Evolutionary conservation across 345 rosid species (phyloP).

Genomic region (Iberis pinnata): DNA sequence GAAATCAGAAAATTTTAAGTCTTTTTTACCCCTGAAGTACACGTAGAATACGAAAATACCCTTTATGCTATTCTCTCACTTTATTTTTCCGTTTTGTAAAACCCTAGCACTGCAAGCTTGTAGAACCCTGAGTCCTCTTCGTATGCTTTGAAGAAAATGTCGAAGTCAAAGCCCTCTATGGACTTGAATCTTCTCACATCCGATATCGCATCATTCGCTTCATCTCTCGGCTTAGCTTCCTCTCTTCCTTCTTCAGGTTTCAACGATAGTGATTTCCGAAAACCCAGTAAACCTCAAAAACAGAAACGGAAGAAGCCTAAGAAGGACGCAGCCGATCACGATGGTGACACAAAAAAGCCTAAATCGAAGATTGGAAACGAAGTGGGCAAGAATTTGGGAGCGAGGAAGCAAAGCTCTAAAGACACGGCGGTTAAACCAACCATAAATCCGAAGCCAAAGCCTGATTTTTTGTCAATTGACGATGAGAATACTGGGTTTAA

Average conservation of each 20-base stretch:
- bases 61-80: too few relatives aligned
- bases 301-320: slow-evolving; percentile 19
- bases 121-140: too few relatives aligned
- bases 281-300: slow-evolving; percentile 34
- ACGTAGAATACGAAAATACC: too few relatives aligned
- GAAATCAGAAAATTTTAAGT: too few relatives aligned
- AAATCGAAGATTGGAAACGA: slow-evolving; percentile 18
- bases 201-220: slow-evolving; percentile 72
- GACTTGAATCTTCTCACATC: slow-evolving; percentile 43
- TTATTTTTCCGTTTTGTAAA: too few relatives aligned
- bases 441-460: slow-evolving; percentile 42
- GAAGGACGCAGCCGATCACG: slow-evolving; percentile 10
- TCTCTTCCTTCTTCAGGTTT: slow-evolving; percentile 51
- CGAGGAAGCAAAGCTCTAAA: slow-evolving; percentile 3
- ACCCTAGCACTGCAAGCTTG: not conserved
- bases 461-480: slow-evolving; percentile 50
- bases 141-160: slow-evolving; percentile 26
- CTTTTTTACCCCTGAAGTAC: too few relatives aligned
- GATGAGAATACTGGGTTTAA: slow-evolving; percentile 24
- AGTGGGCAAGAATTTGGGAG: slow-evolving; percentile 1
- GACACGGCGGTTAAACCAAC: too few relatives aligned
- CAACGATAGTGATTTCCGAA: slow-evolving; percentile 67
- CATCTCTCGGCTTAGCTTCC: slow-evolving; percentile 77
- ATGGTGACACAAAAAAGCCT: slow-evolving; percentile 11
- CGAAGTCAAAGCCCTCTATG: slow-evolving; percentile 31